Evolutionary conservation across 1,284 basidiomycete species (phyloP), one percentile per base, ranked within the genome.

Genomic region (Vanrija pseudolonga): DNA sequence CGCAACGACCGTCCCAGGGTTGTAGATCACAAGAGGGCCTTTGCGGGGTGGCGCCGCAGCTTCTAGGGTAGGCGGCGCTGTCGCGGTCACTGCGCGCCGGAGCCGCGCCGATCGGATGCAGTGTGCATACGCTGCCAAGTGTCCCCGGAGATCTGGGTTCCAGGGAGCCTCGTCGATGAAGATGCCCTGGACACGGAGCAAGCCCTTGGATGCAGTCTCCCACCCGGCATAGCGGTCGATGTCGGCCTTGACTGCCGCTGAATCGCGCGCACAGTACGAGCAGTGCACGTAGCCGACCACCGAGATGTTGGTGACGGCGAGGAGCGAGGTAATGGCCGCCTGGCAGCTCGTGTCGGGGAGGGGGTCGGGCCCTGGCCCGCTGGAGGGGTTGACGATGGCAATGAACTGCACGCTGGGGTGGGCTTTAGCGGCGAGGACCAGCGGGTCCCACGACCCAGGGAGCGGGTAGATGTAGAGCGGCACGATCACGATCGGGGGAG

Each of bases 141-240:
- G 7, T 17, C 18, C 23, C 2, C 43, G 19, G 1, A 36, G 42
- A 4, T 9, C 4, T 12, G 37, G 43, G 14, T 54, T 42, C 53
- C 43, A 54, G 6, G 56, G 56, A 8, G 49, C 53, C 41, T 57
- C 56, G 22, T 57, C 56, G 23, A 57, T 50, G 23, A 57, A 57
- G 28, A 57, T 48, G 24, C 56, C 56, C 15, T 50, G 41, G 28
- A 54, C 42, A 22, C 39, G 26, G 39, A 47, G 53, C 17, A 22
- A 36, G 17, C 45, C 48, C 5, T 40, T 4, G 3, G 38, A 39
- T 14, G 17, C 32, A 9, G 36, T 15, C 14, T 26, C 46, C 56
- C 56, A 57, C 28, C 17, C 41, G 3, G 45, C 48, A 32, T 57
- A 57, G 3, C 19, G 17, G 45, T 53, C 48, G 11, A 57, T 50